phyloP scores from a whole-genome alignment of 1,284 basidiomycete species.

The Ceratorhiza oryzae-sativae region DNA sequence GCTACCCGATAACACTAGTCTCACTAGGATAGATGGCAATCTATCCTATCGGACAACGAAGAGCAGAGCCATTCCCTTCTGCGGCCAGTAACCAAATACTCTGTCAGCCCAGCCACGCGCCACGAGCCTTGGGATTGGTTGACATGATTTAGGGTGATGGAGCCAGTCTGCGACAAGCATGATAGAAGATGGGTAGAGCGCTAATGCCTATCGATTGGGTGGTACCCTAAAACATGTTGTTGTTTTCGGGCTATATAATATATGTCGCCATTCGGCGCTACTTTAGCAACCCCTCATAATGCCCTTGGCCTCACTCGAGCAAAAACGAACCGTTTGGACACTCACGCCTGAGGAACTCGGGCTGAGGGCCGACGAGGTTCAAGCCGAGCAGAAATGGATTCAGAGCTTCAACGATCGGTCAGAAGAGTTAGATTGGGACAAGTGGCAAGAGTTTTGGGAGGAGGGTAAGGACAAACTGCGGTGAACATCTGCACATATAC shows the following conservation, averaged over 20 bases:
- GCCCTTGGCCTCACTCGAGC: not conserved
- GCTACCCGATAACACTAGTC: not conserved
- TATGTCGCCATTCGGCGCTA: not conserved
- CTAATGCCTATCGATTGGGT: not conserved
- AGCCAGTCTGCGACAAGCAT: no score
- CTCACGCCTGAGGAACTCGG: not conserved
- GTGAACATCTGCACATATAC: not conserved
- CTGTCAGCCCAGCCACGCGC: no score
- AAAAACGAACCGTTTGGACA: conserved; percentile 3
- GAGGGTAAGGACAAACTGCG: not conserved
- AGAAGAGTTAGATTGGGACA: not conserved
- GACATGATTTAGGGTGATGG: not conserved
- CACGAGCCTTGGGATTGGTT: not conserved
- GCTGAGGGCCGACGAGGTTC: not conserved
- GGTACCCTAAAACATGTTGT: not conserved
- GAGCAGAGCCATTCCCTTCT: not conserved
- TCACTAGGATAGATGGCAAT: not conserved
- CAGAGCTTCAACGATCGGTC: not conserved
- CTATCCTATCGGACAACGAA: not conserved
- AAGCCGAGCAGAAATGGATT: conserved; percentile 21
- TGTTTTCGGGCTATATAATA: not conserved
- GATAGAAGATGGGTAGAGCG: no score
- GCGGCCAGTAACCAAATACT: no score
- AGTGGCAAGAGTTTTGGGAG: conserved; percentile 1
- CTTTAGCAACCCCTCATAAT: not conserved